These are phyloP conservation scores for Thermomucor indicae-seudaticae DNA, from an alignment of 371 early-diverging fungal genomes.

Conservation along the genomic window DNA sequence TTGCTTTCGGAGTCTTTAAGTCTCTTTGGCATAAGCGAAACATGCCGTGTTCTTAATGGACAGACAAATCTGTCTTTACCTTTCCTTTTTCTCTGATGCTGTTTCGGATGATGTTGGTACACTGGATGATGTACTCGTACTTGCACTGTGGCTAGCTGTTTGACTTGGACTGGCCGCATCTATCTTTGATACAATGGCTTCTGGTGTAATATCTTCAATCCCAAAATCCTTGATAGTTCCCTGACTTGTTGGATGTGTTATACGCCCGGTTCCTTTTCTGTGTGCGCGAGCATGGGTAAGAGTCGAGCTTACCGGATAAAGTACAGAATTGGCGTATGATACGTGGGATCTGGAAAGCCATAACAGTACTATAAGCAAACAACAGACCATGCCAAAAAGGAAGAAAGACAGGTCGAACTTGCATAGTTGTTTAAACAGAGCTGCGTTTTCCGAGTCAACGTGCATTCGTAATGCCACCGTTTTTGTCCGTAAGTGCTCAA, in stretches of 20 bases:
- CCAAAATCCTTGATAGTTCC: constrained; percentile 20
- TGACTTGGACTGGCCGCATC: not conserved
- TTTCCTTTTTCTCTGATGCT: constrained; percentile 24
- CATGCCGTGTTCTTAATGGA: no score
- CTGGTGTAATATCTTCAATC: constrained; percentile 4
- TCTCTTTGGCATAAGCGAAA: not conserved
- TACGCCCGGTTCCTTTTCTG: no score
- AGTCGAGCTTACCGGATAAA: constrained; percentile 9
- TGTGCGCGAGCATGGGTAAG: not conserved
- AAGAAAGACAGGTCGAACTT: no score
- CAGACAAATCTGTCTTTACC: not conserved
- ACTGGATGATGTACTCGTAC: not conserved
- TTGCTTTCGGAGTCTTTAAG: constrained; percentile 24
- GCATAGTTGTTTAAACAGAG: constrained; percentile 23
- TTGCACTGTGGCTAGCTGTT: not conserved
- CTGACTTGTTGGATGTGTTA: no score
- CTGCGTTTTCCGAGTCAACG: constrained; percentile 19
- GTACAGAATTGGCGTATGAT: constrained; percentile 17
- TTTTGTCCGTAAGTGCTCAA: not conserved
- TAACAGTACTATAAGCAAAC: not conserved
- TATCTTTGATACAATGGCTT: constrained; percentile 13
- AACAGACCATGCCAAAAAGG: not conserved
- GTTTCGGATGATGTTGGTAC: not conserved
- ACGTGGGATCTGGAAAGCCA: constrained; percentile 9
- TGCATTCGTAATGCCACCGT: constrained; percentile 15